Base-by-base conservation (phyloP, 1,284 basidiomycete species). In the Tetrapyrgos nigripes region DNA sequence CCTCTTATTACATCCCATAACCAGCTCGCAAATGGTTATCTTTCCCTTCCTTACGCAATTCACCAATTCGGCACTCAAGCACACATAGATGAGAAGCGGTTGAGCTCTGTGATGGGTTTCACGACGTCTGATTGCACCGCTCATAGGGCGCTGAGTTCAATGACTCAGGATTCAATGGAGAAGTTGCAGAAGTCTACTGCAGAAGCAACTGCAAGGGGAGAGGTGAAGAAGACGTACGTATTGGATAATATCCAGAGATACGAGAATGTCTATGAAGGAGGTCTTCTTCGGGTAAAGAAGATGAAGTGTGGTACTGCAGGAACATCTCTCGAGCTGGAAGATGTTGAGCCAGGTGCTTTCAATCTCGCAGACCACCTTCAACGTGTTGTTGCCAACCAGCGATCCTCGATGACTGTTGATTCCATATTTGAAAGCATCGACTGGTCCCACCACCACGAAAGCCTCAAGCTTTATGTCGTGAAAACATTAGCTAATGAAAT, bases 161-260 rank as follows among this genome's bases (percentile, higher is more conserved):
- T 63, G 50, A 37, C 62, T 1, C 26, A 37, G 1, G 26, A 47
- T 2, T 17, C 21, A 11, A 2, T 50, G 3, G 29, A 19, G 2
- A 14, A 14, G 0, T 28, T 63, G 44, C 33, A 43, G 21, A 11
- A 46, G 8, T 31, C 24, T 8, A 37, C 60, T 3, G 31, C 26
- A 4, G 45, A 49, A 10, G 48, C 53, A 2, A 53, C 46, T 5
- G 50, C 2, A 3, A 24, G n/a, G 2, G 59, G 53, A 5, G 53
- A 63, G 24, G n/a, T 37, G 1, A 50, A 13, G 23, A 28, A 24
- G 6, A 37, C 28, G 1, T 50, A 58, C 8, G 35, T 53, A 8
- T 19, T 50, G 10, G 62, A 64, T 29, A 64, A 64, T 40, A 13
- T 56, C 5, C 60, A 64, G 26, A 4, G 37, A 10, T 57, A 62